Evolutionary conservation across 2,329 filamentous ascomycete genomes (phyloP).

Genomic region (Amphichorda felina): DNA sequence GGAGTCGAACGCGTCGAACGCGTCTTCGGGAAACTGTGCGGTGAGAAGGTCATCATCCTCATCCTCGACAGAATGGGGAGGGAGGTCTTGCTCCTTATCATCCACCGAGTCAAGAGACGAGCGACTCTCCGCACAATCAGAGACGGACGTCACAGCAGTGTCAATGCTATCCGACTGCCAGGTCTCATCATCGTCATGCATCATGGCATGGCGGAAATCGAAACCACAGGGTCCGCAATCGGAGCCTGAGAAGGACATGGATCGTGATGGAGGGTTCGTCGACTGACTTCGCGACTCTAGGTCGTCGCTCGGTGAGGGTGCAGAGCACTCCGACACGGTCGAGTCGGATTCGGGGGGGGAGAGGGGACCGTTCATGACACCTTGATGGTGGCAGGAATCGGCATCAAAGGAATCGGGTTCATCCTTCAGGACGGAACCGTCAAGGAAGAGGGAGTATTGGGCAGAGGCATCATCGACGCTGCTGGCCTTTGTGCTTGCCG

Average conservation of each 20-base stretch:
- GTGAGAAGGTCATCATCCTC: slow-evolving; percentile 23
- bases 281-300: slow-evolving; percentile 16
- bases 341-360: slow-evolving; percentile 37
- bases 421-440: slow-evolving; percentile 28
- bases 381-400: slow-evolving; percentile 7
- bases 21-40: slow-evolving; percentile 26
- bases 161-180: slow-evolving; percentile 33
- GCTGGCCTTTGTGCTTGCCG: slow-evolving; percentile 23
- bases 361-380: slow-evolving; percentile 11
- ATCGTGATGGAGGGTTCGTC: slow-evolving; percentile 30
- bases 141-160: slow-evolving; percentile 29
- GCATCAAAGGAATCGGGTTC: slow-evolving; percentile 24
- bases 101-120: slow-evolving; percentile 18
- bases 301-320: slow-evolving; percentile 20
- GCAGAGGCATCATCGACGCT: slow-evolving; percentile 19
- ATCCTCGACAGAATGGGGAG: slow-evolving; percentile 10
- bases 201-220: slow-evolving; percentile 16
- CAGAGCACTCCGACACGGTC: slow-evolving; percentile 31
- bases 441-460: slow-evolving; percentile 22
- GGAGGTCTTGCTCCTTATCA: slow-evolving; percentile 13
- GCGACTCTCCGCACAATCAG: slow-evolving; percentile 29
- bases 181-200: slow-evolving; percentile 26
- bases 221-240: slow-evolving; percentile 28
- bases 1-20: slow-evolving; percentile 18
- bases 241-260: slow-evolving; percentile 39